Conservation (phyloP, 306 rosid genomes). For the Hylodesmum podocarpum region DNA sequence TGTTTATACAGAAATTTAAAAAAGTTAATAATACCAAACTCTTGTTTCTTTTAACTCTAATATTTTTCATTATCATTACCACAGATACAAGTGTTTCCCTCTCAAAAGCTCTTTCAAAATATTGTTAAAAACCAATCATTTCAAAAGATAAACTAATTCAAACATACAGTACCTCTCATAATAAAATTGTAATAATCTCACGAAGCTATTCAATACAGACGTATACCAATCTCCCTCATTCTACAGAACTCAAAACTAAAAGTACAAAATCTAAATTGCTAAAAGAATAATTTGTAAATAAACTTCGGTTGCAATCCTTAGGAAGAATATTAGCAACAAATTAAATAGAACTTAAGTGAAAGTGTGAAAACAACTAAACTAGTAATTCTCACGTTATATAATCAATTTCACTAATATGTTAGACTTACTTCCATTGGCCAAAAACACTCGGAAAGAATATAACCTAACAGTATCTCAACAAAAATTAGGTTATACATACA, state of each 20-base stretch:
- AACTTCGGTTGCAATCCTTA: not conserved
- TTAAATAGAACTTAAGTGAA: too few relatives aligned
- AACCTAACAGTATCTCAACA: not conserved
- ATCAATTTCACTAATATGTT: too few relatives aligned
- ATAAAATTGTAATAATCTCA: not conserved
- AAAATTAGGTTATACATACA: not conserved
- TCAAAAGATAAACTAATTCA: not conserved
- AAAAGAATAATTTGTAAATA: not conserved
- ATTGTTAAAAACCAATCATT: too few relatives aligned
- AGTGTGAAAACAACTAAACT: too few relatives aligned
- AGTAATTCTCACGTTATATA: too few relatives aligned
- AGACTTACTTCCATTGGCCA: too few relatives aligned
- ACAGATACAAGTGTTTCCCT: not conserved
- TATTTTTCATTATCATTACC: too few relatives aligned
- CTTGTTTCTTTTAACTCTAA: too few relatives aligned
- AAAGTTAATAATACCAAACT: too few relatives aligned
- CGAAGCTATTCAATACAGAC: not conserved
- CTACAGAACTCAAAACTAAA: not conserved
- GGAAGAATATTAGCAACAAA: too few relatives aligned
- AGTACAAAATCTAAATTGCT: not conserved
- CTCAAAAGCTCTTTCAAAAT: not conserved
- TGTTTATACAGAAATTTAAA: too few relatives aligned
- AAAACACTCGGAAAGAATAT: too few relatives aligned
- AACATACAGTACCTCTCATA: not conserved
- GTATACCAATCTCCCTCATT: not conserved